A percentile compares a stretch with the other conserved stretches of the same genome.
phyloP scores from a whole-genome alignment of 2,329 filamentous ascomycete genomes.

The Pseudopyricularia javanii region DNA sequence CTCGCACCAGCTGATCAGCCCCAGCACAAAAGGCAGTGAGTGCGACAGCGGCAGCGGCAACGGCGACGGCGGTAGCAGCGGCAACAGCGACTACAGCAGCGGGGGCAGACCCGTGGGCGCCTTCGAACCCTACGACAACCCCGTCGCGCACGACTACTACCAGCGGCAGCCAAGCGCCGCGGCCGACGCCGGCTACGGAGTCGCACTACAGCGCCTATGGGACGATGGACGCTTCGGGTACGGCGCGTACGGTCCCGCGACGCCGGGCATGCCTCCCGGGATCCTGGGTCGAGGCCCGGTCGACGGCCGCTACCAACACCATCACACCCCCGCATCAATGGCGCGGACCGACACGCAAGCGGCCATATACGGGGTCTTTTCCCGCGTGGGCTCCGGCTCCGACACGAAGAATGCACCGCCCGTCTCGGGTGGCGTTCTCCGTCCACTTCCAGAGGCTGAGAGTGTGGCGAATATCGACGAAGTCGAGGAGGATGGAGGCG shows the following conservation, averaged over 20 bases:
- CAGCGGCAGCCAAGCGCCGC: no score
- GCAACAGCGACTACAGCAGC: no score
- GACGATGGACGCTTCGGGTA: neutral
- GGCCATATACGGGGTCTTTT: neutral
- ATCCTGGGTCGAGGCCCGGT: neutral
- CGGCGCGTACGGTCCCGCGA: neutral
- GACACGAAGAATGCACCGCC: neutral
- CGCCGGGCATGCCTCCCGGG: neutral
- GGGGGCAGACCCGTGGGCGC: no score
- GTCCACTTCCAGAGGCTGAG: neutral
- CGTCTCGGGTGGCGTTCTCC: neutral
- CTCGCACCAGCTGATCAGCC: neutral
- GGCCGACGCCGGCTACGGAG: no score
- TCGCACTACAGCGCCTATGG: no score
- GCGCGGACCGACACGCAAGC: neutral
- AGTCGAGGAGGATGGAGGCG: neutral
- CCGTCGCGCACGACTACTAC: no score
- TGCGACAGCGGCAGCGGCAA: neutral
- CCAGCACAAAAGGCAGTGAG: neutral
- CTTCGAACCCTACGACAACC: no score
- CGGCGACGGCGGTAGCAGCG: neutral
- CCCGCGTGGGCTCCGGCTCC: neutral
- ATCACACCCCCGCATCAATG: conserved; percentile 5
- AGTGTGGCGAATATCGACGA: neutral
- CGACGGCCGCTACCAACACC: neutral